Base-by-base conservation (phyloP, 441 rosid species). In the Geranium incanum region DNA sequence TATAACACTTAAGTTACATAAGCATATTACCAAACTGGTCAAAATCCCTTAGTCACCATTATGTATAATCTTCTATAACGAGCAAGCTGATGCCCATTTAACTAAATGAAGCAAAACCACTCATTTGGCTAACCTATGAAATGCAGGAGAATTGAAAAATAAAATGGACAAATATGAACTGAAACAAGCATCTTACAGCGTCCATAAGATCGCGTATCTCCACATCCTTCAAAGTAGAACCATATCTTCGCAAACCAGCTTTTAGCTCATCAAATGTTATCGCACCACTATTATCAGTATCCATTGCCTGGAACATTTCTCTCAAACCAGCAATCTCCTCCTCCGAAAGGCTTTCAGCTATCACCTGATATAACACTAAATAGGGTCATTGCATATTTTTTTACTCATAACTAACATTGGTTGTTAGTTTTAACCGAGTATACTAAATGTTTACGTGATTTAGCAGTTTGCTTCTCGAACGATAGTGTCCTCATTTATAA, bases 341-440 rank as follows among this genome's bases (percentile, higher is more conserved):
- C 84, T 95, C 99, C 0, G 99, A 95, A 36, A 95, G 97, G 79
- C 99, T 91, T 82, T 95, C 97, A 50, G 99, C 99, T 84, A 95
- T 95, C 33, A 95, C 99, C 99, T 95, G 84, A 72, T 62, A 18
- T 75, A 21, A 60, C 48, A 71, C 72, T 45, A 9, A 8, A 45
- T 21, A 3, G 12, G 52, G n/a, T 45, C 9, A 45, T 8, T 45
- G 52, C 52, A 45, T 8, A 6, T 6, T 38, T 45, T 45, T 9
- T 45, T 45, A 45, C 52, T 8, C 8, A 45, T 0, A 45, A 45
- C 52, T 45, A 45, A 3, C 12, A 1, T 9, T 45, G 12, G 12
- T 45, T 45, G 9, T 38, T 45, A 28, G 11, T 45, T 13, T 45
- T 45, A 45, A 9, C 52, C 1, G 52, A 45, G 12, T 8, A 45